phyloP scores from a whole-genome alignment of 805 yeast species.

The Saturnispora sanitii region DNA sequence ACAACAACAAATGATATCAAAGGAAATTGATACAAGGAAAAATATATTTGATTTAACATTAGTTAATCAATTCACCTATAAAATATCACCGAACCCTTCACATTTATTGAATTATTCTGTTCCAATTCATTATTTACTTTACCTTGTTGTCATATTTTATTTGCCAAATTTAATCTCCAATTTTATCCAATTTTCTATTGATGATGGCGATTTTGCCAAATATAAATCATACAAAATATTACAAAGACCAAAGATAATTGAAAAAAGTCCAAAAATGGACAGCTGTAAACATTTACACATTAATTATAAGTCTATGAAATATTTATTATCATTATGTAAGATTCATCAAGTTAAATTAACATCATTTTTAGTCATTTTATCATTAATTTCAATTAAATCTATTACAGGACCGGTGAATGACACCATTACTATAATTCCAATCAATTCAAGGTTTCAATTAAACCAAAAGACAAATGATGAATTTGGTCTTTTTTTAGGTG shows the following conservation, averaged over 20 bases:
- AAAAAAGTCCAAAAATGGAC: conserved; percentile 2
- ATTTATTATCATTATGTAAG: conserved; percentile 6
- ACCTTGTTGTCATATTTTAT: conserved; percentile 7
- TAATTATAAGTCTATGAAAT: neutral
- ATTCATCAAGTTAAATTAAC: conserved; percentile 12
- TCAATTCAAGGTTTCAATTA: conserved; percentile 10
- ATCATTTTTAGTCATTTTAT: conserved; percentile 9
- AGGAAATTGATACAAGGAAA: too few relatives aligned
- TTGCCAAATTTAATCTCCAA: conserved; percentile 6
- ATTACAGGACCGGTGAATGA: conserved; percentile 10
- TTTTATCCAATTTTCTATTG: conserved; percentile 9
- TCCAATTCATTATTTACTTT: conserved; percentile 7
- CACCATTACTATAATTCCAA: conserved; percentile 11
- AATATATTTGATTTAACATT: conserved; percentile 5
- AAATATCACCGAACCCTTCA: conserved; percentile 11
- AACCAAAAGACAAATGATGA: neutral
- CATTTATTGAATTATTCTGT: conserved; percentile 12
- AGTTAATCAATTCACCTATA: neutral
- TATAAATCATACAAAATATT: conserved; percentile 2
- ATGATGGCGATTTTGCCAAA: conserved; percentile 6
- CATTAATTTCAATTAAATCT: conserved; percentile 8
- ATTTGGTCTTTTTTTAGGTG: conserved; percentile 12
- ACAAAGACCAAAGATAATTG: neutral
- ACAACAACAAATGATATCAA: neutral
- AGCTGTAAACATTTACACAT: conserved; percentile 8